phyloP scores from a whole-genome alignment of 129 eudicot species.

The Arctium minus region DNA sequence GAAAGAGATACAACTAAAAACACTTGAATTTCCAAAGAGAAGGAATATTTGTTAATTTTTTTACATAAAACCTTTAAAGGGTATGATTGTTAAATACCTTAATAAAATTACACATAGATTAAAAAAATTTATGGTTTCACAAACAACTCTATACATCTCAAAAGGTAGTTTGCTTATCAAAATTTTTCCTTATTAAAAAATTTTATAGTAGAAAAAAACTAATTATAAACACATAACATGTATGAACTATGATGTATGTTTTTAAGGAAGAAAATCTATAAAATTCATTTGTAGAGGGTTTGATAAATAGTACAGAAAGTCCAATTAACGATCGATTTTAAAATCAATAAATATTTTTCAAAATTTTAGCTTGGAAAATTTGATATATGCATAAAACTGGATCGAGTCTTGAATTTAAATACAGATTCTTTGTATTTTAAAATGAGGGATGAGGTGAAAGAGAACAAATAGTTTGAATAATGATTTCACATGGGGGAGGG shows the following conservation, averaged over 20 bases:
- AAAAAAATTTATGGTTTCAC: no score
- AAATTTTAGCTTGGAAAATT: no score
- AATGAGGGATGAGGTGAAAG: constrained; percentile 24
- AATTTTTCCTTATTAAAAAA: not conserved
- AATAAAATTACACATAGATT: no score
- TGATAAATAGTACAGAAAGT: not conserved
- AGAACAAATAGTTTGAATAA: constrained; percentile 23
- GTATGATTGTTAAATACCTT: no score
- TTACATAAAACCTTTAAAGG: no score
- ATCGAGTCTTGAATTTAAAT: not conserved
- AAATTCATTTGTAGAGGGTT: not conserved
- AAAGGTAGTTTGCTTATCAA: not conserved
- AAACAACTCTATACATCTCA: no score
- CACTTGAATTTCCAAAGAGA: no score
- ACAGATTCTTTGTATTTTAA: not conserved
- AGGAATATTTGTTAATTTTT: no score
- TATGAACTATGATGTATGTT: not conserved
- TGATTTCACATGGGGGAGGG: constrained; percentile 46
- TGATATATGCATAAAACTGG: not conserved
- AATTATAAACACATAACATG: not conserved
- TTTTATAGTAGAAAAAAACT: not conserved
- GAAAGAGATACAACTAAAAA: no score
- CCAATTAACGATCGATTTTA: no score
- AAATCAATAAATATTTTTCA: not conserved
- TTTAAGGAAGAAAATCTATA: not conserved